Percentiles rank a stretch among this genome's conserved stretches.
phyloP scores from a whole-genome alignment of 2,329 filamentous ascomycete species.

The Xylariaceae sp. region DNA sequence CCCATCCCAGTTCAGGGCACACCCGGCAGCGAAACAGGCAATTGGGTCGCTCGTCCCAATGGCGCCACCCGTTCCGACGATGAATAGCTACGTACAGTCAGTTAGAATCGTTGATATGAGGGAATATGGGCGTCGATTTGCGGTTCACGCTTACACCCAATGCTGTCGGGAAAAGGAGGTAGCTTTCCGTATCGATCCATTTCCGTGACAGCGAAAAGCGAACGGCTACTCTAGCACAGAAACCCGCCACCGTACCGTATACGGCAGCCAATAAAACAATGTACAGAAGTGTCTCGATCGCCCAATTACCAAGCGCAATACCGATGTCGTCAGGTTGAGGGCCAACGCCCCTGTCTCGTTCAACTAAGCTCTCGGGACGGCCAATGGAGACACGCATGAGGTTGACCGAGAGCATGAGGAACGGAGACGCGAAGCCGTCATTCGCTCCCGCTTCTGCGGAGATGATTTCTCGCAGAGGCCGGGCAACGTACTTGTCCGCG shows the following conservation, averaged over 20 bases:
- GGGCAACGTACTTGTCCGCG: slow-evolving; percentile 57
- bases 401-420: slow-evolving; percentile 55
- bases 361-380: slow-evolving; percentile 26
- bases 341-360: slow-evolving; percentile 37
- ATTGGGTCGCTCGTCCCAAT: slow-evolving; percentile 58
- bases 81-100: slow-evolving; percentile 43
- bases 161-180: slow-evolving; percentile 49
- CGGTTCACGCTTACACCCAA: slow-evolving; percentile 38
- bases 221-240: slow-evolving; percentile 43
- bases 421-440: slow-evolving; percentile 60
- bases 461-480: slow-evolving; percentile 56
- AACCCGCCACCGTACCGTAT: slow-evolving; percentile 52
- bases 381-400: slow-evolving; percentile 51
- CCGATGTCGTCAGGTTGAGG: slow-evolving; percentile 49
- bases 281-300: slow-evolving; percentile 58
- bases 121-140: neutral
- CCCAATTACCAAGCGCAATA: slow-evolving; percentile 53
- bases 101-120: slow-evolving; percentile 1
- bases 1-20: slow-evolving; percentile 59
- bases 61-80: slow-evolving; percentile 53
- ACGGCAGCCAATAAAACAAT: slow-evolving; percentile 50
- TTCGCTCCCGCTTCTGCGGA: slow-evolving; percentile 59
- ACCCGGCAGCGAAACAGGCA: slow-evolving; percentile 58
- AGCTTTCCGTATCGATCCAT: slow-evolving; percentile 55
- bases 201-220: slow-evolving; percentile 42